Percentiles rank a stretch among this genome's conserved stretches.
These are phyloP conservation scores for Ambrosia artemisiifolia DNA, from an alignment of 129 eudicot species.

Conservation along the genomic window DNA sequence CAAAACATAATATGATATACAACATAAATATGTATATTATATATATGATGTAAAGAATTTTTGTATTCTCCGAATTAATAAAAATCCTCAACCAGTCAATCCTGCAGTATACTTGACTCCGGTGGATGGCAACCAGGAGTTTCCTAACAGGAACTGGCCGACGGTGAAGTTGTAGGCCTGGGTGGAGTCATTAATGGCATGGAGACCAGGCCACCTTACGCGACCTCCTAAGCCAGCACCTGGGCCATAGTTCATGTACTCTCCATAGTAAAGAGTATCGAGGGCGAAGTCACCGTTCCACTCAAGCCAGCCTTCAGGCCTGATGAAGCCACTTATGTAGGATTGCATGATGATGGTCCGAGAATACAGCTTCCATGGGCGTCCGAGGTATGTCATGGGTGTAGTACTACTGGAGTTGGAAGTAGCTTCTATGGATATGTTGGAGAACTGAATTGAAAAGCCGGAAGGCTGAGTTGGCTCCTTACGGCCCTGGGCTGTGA, in stretches of 20 bases:
- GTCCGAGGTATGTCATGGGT: constrained; percentile 55
- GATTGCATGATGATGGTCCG: constrained; percentile 75
- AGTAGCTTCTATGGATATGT: constrained; percentile 57
- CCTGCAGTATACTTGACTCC: constrained; percentile 60
- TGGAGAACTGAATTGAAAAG: constrained; percentile 67
- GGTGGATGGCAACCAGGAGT: constrained; percentile 68
- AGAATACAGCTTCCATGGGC: constrained; percentile 85
- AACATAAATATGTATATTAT: neutral
- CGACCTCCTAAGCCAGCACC: constrained; percentile 62
- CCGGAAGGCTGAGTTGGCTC: constrained; percentile 62
- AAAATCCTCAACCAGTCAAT: constrained; percentile 25
- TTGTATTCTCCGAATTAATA: neutral
- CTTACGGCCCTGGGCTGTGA: constrained; percentile 84
- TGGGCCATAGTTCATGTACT: constrained; percentile 79
- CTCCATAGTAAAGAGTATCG: constrained; percentile 66
- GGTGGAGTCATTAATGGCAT: constrained; percentile 41
- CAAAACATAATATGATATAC: neutral
- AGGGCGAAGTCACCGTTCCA: constrained; percentile 67
- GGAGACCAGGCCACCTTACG: constrained; percentile 83
- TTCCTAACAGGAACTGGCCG: constrained; percentile 58
- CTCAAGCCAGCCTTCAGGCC: constrained; percentile 84
- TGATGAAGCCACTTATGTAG: constrained; percentile 47
- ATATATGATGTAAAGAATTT: neutral
- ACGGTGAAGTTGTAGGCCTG: constrained; percentile 65
- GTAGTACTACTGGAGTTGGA: neutral